These are phyloP conservation scores for Phialophora chinensis DNA, from an alignment of 2,329 filamentous ascomycete genomes.

Conservation along the genomic window DNA sequence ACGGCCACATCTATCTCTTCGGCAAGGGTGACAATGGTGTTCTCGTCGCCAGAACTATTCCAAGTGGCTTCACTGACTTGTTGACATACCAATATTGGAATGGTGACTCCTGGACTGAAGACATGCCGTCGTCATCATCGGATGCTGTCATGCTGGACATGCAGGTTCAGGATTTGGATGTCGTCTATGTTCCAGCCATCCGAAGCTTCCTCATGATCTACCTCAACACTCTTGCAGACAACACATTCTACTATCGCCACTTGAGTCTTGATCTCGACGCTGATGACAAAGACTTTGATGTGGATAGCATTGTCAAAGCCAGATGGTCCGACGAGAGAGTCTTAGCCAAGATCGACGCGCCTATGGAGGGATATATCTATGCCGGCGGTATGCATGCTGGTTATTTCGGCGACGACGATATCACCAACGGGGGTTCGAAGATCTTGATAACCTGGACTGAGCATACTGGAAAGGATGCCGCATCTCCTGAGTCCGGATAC, in stretches of 20 bases:
- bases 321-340: slow-evolving; percentile 42
- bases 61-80: slow-evolving; percentile 35
- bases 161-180: slow-evolving; percentile 42
- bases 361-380: slow-evolving; percentile 42
- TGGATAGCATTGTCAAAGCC: slow-evolving; percentile 41
- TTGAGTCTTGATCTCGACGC: slow-evolving; percentile 40
- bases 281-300: slow-evolving; percentile 37
- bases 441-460: slow-evolving; percentile 44
- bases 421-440: slow-evolving; percentile 43
- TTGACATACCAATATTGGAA: slow-evolving; percentile 42
- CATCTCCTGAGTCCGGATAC: slow-evolving; percentile 40
- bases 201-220: slow-evolving; percentile 44
- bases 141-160: slow-evolving; percentile 40
- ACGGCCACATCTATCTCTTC: slow-evolving; percentile 44
- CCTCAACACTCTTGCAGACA: slow-evolving; percentile 42
- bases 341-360: slow-evolving; percentile 39
- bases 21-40: slow-evolving; percentile 41
- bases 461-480: slow-evolving; percentile 42
- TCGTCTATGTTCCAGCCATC: slow-evolving; percentile 44
- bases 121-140: slow-evolving; percentile 36
- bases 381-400: slow-evolving; percentile 42
- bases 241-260: slow-evolving; percentile 45
- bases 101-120: slow-evolving; percentile 39
- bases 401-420: slow-evolving; percentile 44
- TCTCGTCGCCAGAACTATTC: slow-evolving; percentile 38